Base-by-base conservation (phyloP, 148 eudicot species). In the Cornus controversa region DNA sequence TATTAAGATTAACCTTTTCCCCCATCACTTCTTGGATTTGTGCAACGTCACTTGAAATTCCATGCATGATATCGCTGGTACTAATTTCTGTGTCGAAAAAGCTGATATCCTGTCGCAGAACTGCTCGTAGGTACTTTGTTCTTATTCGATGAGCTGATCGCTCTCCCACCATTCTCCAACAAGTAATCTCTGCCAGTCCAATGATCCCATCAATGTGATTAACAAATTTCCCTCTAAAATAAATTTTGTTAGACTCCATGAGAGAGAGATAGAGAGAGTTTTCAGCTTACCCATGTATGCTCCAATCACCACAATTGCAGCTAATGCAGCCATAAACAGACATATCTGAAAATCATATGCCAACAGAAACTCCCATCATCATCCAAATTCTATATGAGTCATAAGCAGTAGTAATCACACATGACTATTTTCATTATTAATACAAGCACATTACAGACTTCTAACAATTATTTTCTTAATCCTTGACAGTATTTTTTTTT, bases 21-120 rank as follows among this genome's bases (percentile, higher is more conserved):
- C 87, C 85, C 87, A 87, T 84, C 1, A 87, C 90, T 87, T 87
- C 90, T 80, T 87, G 90, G 58, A 87, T 87, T 74, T 87, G 90
- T 40, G 90, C 87, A 15, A 87, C 90, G 80, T 84, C 90, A 37
- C 85, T 87, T 66, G 87, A 84, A 72, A 87, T 87, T 64, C 90
- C 90, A 77, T 87, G 87, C 90, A 87, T 87, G 45, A 87, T 77
- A 37, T 87, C 90, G 47, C 87, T 76, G 0, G 90, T 87, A 75
- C 77, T 87, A 27, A 82, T 75, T 25, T 82, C 79, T 29, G 87
- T 87, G 80, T 87, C 90, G 27, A 84, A 87, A 78, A 84, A 87
- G 31, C 76, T 78, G 57, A 87, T 72, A 65, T 87, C 85, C 73
- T 87, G 90, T 62, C 90, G 45, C 28, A 87, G 65, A 60, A 87